Percentiles rank a stretch among this genome's conserved stretches.
Evolutionary conservation across 2,329 filamentous ascomycete species (phyloP).

Genomic region (Alternaria viburni): DNA sequence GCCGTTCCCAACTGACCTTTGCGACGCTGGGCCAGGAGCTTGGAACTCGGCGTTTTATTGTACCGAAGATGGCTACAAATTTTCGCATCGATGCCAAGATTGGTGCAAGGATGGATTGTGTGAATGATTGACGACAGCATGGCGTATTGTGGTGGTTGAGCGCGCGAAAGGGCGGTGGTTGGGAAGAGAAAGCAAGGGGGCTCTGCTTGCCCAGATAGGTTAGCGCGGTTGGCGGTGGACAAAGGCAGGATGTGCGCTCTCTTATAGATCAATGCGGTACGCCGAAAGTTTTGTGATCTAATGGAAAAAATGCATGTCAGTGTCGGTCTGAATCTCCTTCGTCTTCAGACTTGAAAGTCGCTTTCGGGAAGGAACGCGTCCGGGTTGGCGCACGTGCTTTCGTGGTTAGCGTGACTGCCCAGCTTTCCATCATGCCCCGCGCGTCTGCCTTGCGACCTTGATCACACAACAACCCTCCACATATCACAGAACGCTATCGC

Average conservation of each 20-base stretch:
- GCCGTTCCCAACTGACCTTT: slow-evolving; percentile 13
- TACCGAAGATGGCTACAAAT: slow-evolving; percentile 8
- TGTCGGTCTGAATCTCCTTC: too few species aligned
- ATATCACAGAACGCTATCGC: too few species aligned
- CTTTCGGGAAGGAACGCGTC: neutral
- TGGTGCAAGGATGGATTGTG: slow-evolving; percentile 12
- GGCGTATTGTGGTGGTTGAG: neutral
- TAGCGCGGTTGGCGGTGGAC: neutral
- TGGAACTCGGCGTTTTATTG: slow-evolving; percentile 25
- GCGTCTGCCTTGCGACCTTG: neutral
- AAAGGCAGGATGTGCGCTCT: neutral
- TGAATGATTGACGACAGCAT: neutral
- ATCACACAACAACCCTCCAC: too few species aligned
- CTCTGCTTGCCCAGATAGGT: neutral
- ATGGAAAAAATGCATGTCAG: too few species aligned
- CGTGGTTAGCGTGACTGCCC: neutral
- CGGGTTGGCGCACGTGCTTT: neutral
- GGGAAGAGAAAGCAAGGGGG: neutral
- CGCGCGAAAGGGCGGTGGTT: neutral
- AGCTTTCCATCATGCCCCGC: neutral
- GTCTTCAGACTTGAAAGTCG: too few species aligned
- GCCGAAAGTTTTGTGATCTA: too few species aligned
- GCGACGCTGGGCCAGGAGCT: slow-evolving; percentile 17
- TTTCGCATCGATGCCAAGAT: slow-evolving; percentile 11
- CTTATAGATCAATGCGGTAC: neutral